Base-by-base conservation (phyloP, 2,329 filamentous ascomycete species). In the Calonectria naviculata region DNA sequence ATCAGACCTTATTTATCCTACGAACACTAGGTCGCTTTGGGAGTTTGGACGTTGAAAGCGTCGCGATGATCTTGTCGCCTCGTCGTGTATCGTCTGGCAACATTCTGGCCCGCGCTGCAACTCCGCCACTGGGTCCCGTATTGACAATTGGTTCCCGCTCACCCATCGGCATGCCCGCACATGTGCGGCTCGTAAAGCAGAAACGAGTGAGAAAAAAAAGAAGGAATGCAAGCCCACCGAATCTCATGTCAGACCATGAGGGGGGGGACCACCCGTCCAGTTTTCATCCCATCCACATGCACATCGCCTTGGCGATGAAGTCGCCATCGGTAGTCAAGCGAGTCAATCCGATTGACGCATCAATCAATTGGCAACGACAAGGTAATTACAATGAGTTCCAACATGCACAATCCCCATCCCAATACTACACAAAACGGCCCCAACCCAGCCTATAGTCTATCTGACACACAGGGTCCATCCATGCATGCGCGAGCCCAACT, bases 381-480 rank as follows among this genome's bases (percentile, higher is more conserved):
- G 24, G 41, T 61, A 61, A 61, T 31, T 61, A 65, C n/a, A 24
- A 28, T 34, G 36, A 41, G 34, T 47, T 38, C 46, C 34, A 56
- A 24, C 38, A 38, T 28, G 31, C 52, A 47, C n/a, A 38, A 60
- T 60, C 52, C 13, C 36, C 36, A 42, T 58, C 47, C 15, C 64
- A 67, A 60, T 46, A 38, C 29, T 64, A 52, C 36, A 36, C 34
- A 58, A 58, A 58, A 58, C 31, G 31, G 52, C 31, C 19, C 52
- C 52, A 58, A 52, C 47, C 28, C 47, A 19, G 13, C 54, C 24
- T 56, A 28, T 42, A 46, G 42, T 46, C 42, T 46, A 47, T 24
- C 41, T 56, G 36, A 42, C 66, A 58, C 47, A 29, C 67, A 65
- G 67, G 67, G 67, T 52, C 49, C 44, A 69, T 65, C 61, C 67